Evolutionary conservation across 441 rosid genomes (phyloP).

Genomic region (California macrophylla): DNA sequence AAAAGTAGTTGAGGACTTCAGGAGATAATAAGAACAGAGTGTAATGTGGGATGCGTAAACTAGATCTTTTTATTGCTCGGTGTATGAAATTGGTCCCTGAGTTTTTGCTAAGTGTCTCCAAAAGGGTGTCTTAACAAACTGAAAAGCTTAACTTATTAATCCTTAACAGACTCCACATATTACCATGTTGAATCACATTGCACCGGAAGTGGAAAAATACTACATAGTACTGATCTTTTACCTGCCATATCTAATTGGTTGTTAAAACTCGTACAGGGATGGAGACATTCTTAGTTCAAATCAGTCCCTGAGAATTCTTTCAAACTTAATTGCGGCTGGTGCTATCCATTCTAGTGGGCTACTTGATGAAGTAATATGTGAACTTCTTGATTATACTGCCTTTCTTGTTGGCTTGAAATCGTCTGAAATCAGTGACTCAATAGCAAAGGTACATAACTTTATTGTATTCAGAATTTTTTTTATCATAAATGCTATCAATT

Average conservation of each 20-base stretch:
- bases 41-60: not conserved
- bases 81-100: not conserved
- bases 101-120: not conserved
- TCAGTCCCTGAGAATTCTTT: slow-evolving; percentile 75
- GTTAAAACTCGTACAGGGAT: slow-evolving; percentile 45
- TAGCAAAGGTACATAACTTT: slow-evolving; percentile 57
- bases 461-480: not conserved
- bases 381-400: slow-evolving; percentile 57
- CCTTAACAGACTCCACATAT: not conserved
- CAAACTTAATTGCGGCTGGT: slow-evolving; percentile 75
- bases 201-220: not conserved
- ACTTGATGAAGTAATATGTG: slow-evolving; percentile 54
- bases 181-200: not conserved
- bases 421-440: slow-evolving; percentile 44
- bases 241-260: slow-evolving; percentile 13
- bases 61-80: not conserved
- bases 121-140: not conserved
- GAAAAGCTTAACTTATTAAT: not conserved
- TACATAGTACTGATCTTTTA: not conserved
- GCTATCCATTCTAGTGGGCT: slow-evolving; percentile 45
- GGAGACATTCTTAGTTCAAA: slow-evolving; percentile 48
- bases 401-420: slow-evolving; percentile 50
- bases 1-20: not conserved
- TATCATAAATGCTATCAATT: not conserved
- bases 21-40: not conserved